These are phyloP conservation scores for Microdochium paspali DNA, from an alignment of 2,329 filamentous ascomycete species.

Conservation along the genomic window DNA sequence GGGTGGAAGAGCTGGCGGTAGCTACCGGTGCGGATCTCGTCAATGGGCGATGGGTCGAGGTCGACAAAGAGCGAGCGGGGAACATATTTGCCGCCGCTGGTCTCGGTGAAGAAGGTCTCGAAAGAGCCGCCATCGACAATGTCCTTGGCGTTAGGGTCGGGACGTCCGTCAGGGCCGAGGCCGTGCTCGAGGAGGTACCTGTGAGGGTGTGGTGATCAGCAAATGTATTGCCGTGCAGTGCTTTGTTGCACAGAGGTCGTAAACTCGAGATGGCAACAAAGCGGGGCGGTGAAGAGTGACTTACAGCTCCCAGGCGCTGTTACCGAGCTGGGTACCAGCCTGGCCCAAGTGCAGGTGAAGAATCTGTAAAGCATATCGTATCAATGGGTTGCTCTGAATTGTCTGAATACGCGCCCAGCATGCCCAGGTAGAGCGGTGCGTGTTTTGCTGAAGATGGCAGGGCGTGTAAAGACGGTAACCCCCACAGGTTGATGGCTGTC, in stretches of 20 bases:
- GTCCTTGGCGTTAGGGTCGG: constrained; percentile 51
- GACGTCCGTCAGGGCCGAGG: constrained; percentile 54
- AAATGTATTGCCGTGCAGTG: background rate
- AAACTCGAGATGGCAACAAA: background rate
- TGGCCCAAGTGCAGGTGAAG: constrained; percentile 57
- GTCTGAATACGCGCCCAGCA: background rate
- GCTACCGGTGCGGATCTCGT: constrained; percentile 60
- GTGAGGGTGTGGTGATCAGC: constrained; percentile 5
- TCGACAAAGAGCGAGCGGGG: constrained; percentile 65
- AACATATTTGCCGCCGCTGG: constrained; percentile 61
- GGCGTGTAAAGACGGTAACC: background rate
- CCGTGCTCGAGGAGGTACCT: constrained; percentile 68
- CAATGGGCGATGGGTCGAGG: constrained; percentile 63
- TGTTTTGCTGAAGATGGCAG: background rate
- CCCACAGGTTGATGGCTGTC: background rate
- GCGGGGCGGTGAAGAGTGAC: constrained; percentile 23
- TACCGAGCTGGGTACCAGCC: constrained; percentile 65
- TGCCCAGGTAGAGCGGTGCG: background rate
- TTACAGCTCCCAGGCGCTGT: constrained; percentile 70
- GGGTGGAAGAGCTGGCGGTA: constrained; percentile 66
- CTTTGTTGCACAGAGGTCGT: background rate
- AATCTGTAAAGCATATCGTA: constrained; percentile 28
- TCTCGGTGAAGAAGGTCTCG: constrained; percentile 69
- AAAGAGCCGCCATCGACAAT: constrained; percentile 53
- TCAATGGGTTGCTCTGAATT: background rate